phyloP scores from a whole-genome alignment of 805 yeast genomes.

The Cyberlindnera bimundalis region DNA sequence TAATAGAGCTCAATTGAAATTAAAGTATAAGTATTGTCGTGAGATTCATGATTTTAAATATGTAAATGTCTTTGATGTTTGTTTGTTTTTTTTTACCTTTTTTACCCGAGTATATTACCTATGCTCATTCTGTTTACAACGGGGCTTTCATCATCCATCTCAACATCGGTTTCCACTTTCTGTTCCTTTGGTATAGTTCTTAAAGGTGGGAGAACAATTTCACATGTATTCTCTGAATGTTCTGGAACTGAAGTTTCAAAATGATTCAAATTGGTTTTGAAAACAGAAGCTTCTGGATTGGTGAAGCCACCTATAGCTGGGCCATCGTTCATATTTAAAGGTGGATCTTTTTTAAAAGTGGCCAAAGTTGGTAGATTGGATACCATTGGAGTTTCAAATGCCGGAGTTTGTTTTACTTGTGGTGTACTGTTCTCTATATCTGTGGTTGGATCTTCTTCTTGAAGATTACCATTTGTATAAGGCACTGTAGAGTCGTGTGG shows the following conservation, averaged over 20 bases:
- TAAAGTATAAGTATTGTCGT: too few relatives aligned
- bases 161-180: not conserved
- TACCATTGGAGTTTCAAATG: not conserved
- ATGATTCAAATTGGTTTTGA: not conserved
- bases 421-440: slow-evolving; percentile 5
- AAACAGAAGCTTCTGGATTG: not conserved
- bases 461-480: not conserved
- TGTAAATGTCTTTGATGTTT: too few relatives aligned
- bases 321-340: not conserved
- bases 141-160: slow-evolving; percentile 10
- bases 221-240: not conserved
- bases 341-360: slow-evolving; percentile 5
- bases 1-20: too few relatives aligned
- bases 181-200: not conserved
- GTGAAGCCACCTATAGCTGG: slow-evolving; percentile 7
- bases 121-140: slow-evolving; percentile 22
- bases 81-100: too few relatives aligned
- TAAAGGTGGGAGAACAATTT: not conserved
- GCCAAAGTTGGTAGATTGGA: slow-evolving; percentile 11
- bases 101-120: slow-evolving; percentile 19
- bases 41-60: too few relatives aligned
- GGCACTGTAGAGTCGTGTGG: not conserved
- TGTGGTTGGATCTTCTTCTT: slow-evolving; percentile 4
- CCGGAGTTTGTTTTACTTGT: slow-evolving; percentile 1
- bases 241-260: not conserved